phyloP scores from a whole-genome alignment of 169 alveolate species.

The Eimeria brunetti region DNA sequence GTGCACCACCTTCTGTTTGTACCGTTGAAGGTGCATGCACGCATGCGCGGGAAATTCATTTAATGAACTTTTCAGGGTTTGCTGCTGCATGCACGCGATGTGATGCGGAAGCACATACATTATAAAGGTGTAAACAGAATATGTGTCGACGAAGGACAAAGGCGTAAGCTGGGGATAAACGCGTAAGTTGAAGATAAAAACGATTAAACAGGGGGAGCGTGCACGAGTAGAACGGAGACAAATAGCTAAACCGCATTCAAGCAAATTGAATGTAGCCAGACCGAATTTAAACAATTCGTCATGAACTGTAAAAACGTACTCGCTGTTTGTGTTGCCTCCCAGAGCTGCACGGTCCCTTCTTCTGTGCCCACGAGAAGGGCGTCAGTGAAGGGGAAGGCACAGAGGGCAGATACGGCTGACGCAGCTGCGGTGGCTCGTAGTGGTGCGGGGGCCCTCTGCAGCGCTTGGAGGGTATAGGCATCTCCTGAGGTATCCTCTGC shows the following conservation, averaged over 20 bases:
- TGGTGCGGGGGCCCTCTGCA: not conserved
- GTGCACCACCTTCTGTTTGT: too few relatives aligned
- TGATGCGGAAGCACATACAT: too few relatives aligned
- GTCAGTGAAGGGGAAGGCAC: slow-evolving; percentile 61
- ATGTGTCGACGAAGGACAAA: too few relatives aligned
- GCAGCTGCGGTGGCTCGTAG: slow-evolving; percentile 43
- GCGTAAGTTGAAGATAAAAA: too few relatives aligned
- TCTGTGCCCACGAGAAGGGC: slow-evolving; percentile 56
- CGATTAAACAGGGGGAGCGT: too few relatives aligned
- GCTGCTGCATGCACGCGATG: not conserved
- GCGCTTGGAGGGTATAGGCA: not conserved
- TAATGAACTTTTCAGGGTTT: too few relatives aligned
- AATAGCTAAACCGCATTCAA: not conserved
- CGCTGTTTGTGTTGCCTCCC: slow-evolving; percentile 18
- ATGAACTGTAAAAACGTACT: not conserved
- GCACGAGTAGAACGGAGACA: not conserved
- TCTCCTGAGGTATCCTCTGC: not conserved
- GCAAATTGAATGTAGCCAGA: not conserved
- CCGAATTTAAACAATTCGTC: not conserved
- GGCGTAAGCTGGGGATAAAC: too few relatives aligned
- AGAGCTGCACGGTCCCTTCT: slow-evolving; percentile 44
- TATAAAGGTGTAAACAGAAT: not conserved
- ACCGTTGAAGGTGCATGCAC: too few relatives aligned
- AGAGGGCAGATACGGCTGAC: slow-evolving; percentile 42
- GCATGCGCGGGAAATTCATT: too few relatives aligned